Percentiles rank a stretch among this genome's conserved stretches.
These are phyloP conservation scores for Paxillus ammoniavirescens DNA, from an alignment of 768 basidiomycete genomes.

Conservation along the genomic window DNA sequence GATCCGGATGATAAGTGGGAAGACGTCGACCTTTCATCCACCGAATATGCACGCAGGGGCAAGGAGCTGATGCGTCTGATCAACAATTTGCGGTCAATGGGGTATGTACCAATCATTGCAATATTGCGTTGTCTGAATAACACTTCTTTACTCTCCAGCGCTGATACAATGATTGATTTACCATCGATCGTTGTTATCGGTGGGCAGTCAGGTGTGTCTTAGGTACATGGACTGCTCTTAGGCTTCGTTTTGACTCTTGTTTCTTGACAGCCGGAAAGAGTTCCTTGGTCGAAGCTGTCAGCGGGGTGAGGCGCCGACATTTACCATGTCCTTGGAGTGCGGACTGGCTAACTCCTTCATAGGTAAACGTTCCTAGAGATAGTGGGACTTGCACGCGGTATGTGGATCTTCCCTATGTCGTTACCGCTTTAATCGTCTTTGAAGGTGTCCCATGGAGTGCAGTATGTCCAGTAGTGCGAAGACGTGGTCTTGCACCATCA, in stretches of 20 bases:
- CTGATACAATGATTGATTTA: constrained; percentile 38
- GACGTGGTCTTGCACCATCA: constrained; percentile 45
- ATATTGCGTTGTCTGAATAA: neutral
- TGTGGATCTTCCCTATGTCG: neutral
- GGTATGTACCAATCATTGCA: constrained; percentile 24
- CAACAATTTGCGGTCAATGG: constrained; percentile 38
- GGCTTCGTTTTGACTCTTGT: neutral
- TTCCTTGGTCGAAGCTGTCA: constrained; percentile 57
- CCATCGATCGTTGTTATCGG: constrained; percentile 59
- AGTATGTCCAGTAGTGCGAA: constrained; percentile 40
- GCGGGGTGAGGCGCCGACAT: constrained; percentile 39
- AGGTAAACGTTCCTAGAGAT: constrained; percentile 63
- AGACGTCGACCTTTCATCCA: constrained; percentile 24
- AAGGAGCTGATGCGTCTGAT: constrained; percentile 39
- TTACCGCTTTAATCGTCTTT: neutral
- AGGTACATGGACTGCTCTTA: neutral
- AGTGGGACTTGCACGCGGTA: constrained; percentile 61
- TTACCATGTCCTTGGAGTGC: neutral
- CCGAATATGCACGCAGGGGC: constrained; percentile 40
- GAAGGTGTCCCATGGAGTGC: constrained; percentile 55
- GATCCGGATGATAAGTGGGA: constrained; percentile 12
- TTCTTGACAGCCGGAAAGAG: constrained; percentile 51
- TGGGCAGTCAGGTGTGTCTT: constrained; percentile 47
- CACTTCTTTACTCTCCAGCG: constrained; percentile 27
- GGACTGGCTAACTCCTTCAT: neutral